Percentiles rank a stretch among this genome's conserved stretches.
Conservation (phyloP, 139 green algal species). For the Closterium sp. region DNA sequence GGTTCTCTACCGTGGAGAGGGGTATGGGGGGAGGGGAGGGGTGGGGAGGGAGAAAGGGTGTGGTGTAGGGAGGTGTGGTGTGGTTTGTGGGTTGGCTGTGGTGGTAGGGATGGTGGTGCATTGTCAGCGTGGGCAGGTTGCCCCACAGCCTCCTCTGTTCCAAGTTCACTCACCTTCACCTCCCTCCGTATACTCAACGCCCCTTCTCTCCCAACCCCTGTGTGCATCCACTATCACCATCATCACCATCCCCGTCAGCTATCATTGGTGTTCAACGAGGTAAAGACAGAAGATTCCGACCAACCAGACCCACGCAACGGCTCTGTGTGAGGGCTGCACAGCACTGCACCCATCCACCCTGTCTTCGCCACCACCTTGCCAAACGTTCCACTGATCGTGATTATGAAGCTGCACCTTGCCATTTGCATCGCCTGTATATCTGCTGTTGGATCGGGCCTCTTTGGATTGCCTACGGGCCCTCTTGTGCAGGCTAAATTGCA, state of each 20-base stretch:
- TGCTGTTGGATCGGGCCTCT: too few relatives aligned
- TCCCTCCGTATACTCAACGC: background rate
- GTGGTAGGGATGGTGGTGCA: background rate
- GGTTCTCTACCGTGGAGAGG: conserved; percentile 15
- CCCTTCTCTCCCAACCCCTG: background rate
- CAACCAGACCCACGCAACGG: background rate
- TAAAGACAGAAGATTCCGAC: background rate
- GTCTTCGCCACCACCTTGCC: too few relatives aligned
- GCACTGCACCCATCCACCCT: background rate
- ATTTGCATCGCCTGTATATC: too few relatives aligned
- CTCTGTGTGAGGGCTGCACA: background rate
- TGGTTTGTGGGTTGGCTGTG: background rate
- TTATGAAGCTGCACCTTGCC: too few relatives aligned
- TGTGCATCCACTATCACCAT: background rate
- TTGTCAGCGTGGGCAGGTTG: too few relatives aligned
- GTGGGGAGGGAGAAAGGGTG: background rate
- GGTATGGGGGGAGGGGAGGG: background rate
- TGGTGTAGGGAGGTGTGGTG: background rate
- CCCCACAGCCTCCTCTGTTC: too few relatives aligned
- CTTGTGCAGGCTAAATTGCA: too few relatives aligned
- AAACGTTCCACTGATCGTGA: too few relatives aligned
- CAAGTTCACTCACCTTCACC: background rate
- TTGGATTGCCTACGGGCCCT: too few relatives aligned
- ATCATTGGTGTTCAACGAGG: background rate
- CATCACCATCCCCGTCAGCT: background rate